Evolutionary conservation across 805 yeast species (phyloP), one percentile per base, ranked within the genome.

Genomic region (Wickerhamiella bombiphila): DNA sequence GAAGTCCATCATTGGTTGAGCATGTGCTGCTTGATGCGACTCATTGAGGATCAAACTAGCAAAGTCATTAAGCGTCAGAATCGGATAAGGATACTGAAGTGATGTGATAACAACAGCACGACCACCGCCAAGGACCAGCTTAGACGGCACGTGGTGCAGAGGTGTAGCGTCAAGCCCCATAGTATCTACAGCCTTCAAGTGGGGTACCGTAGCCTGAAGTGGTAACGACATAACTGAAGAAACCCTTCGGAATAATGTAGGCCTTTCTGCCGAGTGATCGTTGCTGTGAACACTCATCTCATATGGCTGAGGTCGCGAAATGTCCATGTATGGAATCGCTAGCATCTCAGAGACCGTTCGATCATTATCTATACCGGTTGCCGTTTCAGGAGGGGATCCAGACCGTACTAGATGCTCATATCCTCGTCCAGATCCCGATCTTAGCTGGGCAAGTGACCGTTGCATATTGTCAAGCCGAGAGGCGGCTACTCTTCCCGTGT

Each of bases 21-120:
- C 65, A 26, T 69, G 67, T 25, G 83, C 62, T 21, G 75, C 74
- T 26, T 63, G 65, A 50, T 74, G 72, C 33, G 82, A 73, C 3
- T 80, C 72, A 14, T 95, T 95, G 58, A 86, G 80, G 62, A 81
- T 74, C 42, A 83, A 64, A 52, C 93, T 80, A 0, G 94, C 93
- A 46, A 85, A 63, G 57, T 86, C 96, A 54, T 88, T 86, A 13
- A 93, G 83, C 5, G 93, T 86, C 50, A 72, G 72, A 35, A 86
- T 68, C 20, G 64, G 60, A 86, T 91, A 86, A 1, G 96, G 96
- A 34, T 69, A 67, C 11, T 69, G 72, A 18, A 69, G 61, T 2
- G 73, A 74, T 35, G 93, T 80, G 0, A 94, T 82, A 54, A 86
- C 76, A 9, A 85, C 76, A 0, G 94, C 91, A 51, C 82, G 91